These are phyloP conservation scores for Amoebophrya sp. DNA, from an alignment of 169 alveolate genomes.

Conservation along the genomic window DNA sequence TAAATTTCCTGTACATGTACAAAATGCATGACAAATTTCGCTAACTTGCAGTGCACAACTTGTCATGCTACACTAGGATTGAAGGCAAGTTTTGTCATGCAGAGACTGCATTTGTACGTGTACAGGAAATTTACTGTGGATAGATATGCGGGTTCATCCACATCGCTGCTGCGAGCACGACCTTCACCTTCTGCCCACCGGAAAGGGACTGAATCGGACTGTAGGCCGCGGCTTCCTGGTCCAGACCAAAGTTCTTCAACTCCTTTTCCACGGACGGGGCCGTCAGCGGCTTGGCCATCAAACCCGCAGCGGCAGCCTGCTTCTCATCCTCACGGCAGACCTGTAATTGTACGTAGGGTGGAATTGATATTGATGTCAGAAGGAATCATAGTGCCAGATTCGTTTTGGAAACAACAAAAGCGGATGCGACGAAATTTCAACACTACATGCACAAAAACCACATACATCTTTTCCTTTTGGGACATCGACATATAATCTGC, in stretches of 20 bases:
- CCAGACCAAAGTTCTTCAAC: constrained; percentile 49
- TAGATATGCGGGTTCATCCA: constrained; percentile 51
- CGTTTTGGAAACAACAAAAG: background rate
- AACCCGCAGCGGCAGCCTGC: constrained; percentile 50
- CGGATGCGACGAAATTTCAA: background rate
- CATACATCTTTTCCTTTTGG: background rate
- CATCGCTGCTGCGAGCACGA: constrained; percentile 50
- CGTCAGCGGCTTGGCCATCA: constrained; percentile 49
- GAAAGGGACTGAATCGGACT: constrained; percentile 39
- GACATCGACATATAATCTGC: background rate
- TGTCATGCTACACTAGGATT: too few species aligned
- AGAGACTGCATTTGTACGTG: too few species aligned
- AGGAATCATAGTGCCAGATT: background rate
- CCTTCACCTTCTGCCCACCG: constrained; percentile 45
- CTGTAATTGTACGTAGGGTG: constrained; percentile 39
- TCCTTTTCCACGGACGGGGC: constrained; percentile 52
- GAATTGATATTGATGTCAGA: background rate
- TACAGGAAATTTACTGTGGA: too few species aligned
- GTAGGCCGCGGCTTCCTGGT: constrained; percentile 47
- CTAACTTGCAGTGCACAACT: too few species aligned
- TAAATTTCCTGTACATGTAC: too few species aligned
- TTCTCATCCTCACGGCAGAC: constrained; percentile 50
- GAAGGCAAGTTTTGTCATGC: too few species aligned
- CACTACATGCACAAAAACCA: background rate
- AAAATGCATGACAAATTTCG: too few species aligned